Base-by-base conservation (phyloP, 2,329 filamentous ascomycete genomes). In the Fusarium verticillioides region DNA sequence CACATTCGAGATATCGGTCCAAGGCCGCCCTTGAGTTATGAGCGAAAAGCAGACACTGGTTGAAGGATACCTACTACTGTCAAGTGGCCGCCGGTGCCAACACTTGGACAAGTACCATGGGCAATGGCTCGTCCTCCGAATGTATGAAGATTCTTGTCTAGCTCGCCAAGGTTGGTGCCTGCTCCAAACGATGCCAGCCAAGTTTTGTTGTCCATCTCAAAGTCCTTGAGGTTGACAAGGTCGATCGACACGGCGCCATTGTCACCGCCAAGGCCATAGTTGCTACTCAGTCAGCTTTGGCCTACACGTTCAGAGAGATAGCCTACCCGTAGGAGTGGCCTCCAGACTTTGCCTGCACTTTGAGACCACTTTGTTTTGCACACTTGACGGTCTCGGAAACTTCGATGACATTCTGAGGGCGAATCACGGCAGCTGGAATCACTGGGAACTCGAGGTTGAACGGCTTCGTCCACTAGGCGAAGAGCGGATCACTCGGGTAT, bases 261-360 rank as follows among this genome's bases (percentile, higher is more conserved):
- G 16, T 82, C 80, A 12, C 87, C 88, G 4, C 88, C 87, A 1
- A 88, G 73, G 15, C 86, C 83, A 58, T 79, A 81, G 66, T 84
- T 84, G 21, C 82, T 84, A 32, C 19, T 6, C 6, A 2, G 5
- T 69, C 4, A 72, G 44, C 47, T 11, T 16, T 32, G 10, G 8
- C 2, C 2, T 4, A 2, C 1, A 7, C 1, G 5, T 26, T 4
- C 7, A 0, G 37, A 50, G 1, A 9, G 1, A 9, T 1, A n/a
- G 68, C 85, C 74, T 78, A 88, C 87, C 84, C 90, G 70, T 90
- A 93, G 0, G 89, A 92, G 75, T 92, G 91, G 0, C 91, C 91
- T 8, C 90, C 91, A 4, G 89, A 90, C 71, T 85, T 88, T 28
- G 90, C 87, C 76, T 92, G 89, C 0, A 92, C 88, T 71, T 88